Base-by-base conservation (phyloP, 1,284 basidiomycete species). In the Lignosus rhinocerotis region DNA sequence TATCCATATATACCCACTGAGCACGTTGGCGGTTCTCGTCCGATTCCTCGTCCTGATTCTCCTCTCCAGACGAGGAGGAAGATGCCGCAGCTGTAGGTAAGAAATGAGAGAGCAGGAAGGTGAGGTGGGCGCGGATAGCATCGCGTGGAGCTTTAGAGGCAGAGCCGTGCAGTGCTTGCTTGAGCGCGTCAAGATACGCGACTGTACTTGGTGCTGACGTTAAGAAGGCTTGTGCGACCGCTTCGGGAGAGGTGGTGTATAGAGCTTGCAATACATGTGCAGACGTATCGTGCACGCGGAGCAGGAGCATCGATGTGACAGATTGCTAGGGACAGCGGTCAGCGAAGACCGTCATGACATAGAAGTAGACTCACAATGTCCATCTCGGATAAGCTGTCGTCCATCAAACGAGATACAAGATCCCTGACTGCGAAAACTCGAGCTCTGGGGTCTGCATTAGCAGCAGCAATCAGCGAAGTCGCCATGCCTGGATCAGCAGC, bases 221-320 rank as follows among this genome's bases (percentile, higher is more conserved):
- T 79, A 53, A 82, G 76, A 11, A 80, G 75, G 64, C 79, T 77
- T 44, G 78, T 55, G 51, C 73, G 66, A 33, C 76, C 66, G 3
- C 71, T 60, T 55, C 72, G 62, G 52, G 88, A 69, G 16, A 74
- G 71, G 9, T 75, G 69, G 0, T 77, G 69, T 94, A 94, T 2
- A 96, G 74, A 0, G 80, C 82, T 38, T 87, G 77, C 11, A 94
- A 72, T 9, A 96, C 89, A 0, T 72, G 66, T 1, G 75, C 61
- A 36, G 84, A 80, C 4, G 80, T 76, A 66, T 96, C 94, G 49
- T 85, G 80, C 19, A 64, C 58, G 10, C 63, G 60, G 6, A 62
- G 56, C 34, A 61, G 11, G 16, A 64, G 58, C 2, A 58, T 49
- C 3, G 63, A 55, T 0, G 53, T 32, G 12, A 64, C 33, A 9